Evolutionary conservation across 2,329 filamentous ascomycete genomes (phyloP).

Genomic region (Pseudogymnoascus sp.): DNA sequence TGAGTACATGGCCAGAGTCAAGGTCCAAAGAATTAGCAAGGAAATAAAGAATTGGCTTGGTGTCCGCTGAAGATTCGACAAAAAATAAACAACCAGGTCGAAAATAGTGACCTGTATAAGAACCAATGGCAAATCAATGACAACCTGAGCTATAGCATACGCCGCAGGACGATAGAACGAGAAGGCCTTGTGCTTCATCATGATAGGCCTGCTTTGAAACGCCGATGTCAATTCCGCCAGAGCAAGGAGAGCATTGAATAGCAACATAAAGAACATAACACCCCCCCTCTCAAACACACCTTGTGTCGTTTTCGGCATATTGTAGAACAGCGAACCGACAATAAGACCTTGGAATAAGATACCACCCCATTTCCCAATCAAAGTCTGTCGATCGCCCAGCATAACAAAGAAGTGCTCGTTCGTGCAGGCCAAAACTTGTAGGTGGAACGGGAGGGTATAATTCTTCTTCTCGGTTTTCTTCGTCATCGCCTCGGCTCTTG

Average conservation of each 20-base stretch:
- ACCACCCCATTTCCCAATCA: constrained; percentile 29
- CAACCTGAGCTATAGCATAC: constrained; percentile 66
- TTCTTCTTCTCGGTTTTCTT: constrained; percentile 39
- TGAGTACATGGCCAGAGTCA: constrained; percentile 75
- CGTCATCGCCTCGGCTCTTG: constrained; percentile 31
- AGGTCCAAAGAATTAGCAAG: constrained; percentile 64
- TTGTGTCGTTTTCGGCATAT: constrained; percentile 42
- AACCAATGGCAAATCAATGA: constrained; percentile 80
- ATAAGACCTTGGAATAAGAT: constrained; percentile 29
- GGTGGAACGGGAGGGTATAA: constrained; percentile 42
- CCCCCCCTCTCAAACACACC: constrained; percentile 53
- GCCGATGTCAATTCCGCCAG: constrained; percentile 52
- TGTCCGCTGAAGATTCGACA: constrained; percentile 70
- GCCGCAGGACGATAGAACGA: constrained; percentile 11
- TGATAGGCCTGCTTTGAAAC: constrained; percentile 54
- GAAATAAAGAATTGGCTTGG: constrained; percentile 79
- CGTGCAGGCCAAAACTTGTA: constrained; percentile 41
- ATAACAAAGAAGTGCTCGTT: constrained; percentile 29
- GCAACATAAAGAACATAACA: constrained; percentile 52
- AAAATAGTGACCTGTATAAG: constrained; percentile 65
- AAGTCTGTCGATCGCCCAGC: constrained; percentile 28
- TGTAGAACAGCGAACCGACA: constrained; percentile 39
- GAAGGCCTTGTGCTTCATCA: constrained; percentile 63
- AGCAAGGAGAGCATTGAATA: constrained; percentile 56
- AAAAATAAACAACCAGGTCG: constrained; percentile 77